Evolutionary conservation across 1,139 yeast genomes (phyloP), one percentile per base, ranked within the genome.

Genomic region (Zygosaccharomyces sapae): DNA sequence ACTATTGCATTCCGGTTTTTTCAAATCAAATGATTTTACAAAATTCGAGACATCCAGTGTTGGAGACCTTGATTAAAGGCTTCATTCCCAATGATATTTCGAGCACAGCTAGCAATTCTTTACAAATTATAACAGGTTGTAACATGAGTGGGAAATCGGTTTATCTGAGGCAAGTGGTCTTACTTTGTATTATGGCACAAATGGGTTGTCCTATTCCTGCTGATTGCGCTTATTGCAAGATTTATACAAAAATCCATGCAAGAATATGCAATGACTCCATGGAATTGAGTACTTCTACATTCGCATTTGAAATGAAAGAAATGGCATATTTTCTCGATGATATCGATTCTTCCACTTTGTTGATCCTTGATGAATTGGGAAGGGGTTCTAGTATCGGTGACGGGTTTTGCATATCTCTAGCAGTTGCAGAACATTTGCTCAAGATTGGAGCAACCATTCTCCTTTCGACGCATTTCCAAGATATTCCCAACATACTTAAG

Each of bases 81-180:
- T 71, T 67, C 52, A 57, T 73, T 9, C 60, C 75, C 0, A 75
- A 75, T 54, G 73, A 72, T 51, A 63, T 71, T 1, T 62, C 65
- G 2, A 63, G 70, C 4, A 55, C 66, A 4, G 53, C 56, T 6
- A 68, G 65, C 13, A 61, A 68, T 4, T 72, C 77, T 24, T 55
- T 75, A 29, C 76, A 73, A 48, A 63, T 75, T 0, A 64, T 75
- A 1, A 73, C 78, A 0, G 79, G 79, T 0, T 70, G 73, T 18
- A 75, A 75, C 41, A 72, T 70, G 75, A 73, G 77, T 49, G 79
- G 79, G 0, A 75, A 75, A 53, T 73, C 79, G 0, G 70, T 72
- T 2, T 74, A 72, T 47, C 53, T 75, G 33, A 70, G 66, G 44
- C 77, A 74, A 49, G 52, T 72, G 16, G 71, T 74, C 0, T 51